These are phyloP conservation scores for Cyclocybe cylindracea DNA, from an alignment of 768 basidiomycete genomes.

Conservation along the genomic window DNA sequence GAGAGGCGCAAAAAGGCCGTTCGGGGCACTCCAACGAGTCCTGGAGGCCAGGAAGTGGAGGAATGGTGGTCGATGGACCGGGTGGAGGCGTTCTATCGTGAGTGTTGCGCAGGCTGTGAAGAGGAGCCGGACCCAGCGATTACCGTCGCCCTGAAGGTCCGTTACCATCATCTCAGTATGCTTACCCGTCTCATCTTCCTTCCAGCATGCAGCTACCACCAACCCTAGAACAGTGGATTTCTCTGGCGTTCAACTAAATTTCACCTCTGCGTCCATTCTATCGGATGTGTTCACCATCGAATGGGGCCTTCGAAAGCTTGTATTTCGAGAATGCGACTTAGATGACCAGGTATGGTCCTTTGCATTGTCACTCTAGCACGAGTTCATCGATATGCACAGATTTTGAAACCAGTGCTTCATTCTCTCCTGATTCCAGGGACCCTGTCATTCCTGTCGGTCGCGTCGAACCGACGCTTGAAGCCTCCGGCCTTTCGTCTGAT, in stretches of 20 bases:
- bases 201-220: slow-evolving; percentile 51
- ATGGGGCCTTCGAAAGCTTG: slow-evolving; percentile 88
- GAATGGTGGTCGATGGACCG: slow-evolving; percentile 87
- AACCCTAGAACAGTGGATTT: slow-evolving; percentile 76
- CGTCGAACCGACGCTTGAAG: slow-evolving; percentile 85
- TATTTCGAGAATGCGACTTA: slow-evolving; percentile 84
- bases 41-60: slow-evolving; percentile 37
- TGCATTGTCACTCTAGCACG: background rate
- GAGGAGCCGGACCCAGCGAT: slow-evolving; percentile 68
- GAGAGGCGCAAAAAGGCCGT: slow-evolving; percentile 70
- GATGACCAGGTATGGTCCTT: slow-evolving; percentile 67
- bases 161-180: slow-evolving; percentile 15
- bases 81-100: slow-evolving; percentile 84
- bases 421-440: slow-evolving; percentile 82
- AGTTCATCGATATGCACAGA: slow-evolving; percentile 36
- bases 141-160: slow-evolving; percentile 70
- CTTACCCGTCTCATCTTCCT: slow-evolving; percentile 3
- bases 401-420: slow-evolving; percentile 87
- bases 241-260: slow-evolving; percentile 75
- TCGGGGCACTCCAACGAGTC: slow-evolving; percentile 46
- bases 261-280: slow-evolving; percentile 72
- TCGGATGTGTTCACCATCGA: slow-evolving; percentile 92
- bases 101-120: slow-evolving; percentile 79
- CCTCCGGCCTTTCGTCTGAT: slow-evolving; percentile 74
- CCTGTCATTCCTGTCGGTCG: slow-evolving; percentile 80